Conservation (phyloP, 2,329 filamentous ascomycete species). For the Aspergillus viridinutans region DNA sequence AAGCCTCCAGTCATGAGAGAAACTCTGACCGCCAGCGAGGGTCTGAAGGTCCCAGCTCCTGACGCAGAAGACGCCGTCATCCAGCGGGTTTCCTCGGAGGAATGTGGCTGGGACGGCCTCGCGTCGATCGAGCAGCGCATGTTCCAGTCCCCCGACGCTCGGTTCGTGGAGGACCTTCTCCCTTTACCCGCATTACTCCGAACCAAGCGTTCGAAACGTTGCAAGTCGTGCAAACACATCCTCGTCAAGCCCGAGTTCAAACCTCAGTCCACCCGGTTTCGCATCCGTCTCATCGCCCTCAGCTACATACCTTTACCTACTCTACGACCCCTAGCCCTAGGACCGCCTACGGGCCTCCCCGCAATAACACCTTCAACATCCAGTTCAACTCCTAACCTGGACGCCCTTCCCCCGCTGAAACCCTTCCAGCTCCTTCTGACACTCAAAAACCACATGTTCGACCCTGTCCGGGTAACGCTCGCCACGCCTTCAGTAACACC, state of each 20-base stretch:
- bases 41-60: conserved; percentile 60
- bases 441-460: conserved; percentile 91
- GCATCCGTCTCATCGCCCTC: conserved; percentile 83
- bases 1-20: conserved; percentile 76
- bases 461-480: conserved; percentile 79
- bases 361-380: conserved; percentile 23
- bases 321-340: conserved; percentile 56
- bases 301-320: conserved; percentile 82
- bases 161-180: conserved; percentile 69
- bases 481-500: conserved; percentile 78
- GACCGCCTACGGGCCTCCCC: conserved; percentile 15
- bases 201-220: conserved; percentile 91
- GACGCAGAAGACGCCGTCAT: conserved; percentile 59
- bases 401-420: conserved; percentile 45
- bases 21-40: conserved; percentile 66
- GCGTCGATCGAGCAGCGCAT: conserved; percentile 50
- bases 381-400: conserved; percentile 36
- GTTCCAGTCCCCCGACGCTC: conserved; percentile 49
- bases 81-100: conserved; percentile 51
- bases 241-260: conserved; percentile 92
- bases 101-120: conserved; percentile 61
- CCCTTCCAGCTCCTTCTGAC: conserved; percentile 79
- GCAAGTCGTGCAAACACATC: conserved; percentile 87
- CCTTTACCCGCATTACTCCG: conserved; percentile 79
- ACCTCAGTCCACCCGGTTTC: conserved; percentile 81